Base-by-base conservation (phyloP, 768 basidiomycete species). In the Kwoniella sp. region DNA sequence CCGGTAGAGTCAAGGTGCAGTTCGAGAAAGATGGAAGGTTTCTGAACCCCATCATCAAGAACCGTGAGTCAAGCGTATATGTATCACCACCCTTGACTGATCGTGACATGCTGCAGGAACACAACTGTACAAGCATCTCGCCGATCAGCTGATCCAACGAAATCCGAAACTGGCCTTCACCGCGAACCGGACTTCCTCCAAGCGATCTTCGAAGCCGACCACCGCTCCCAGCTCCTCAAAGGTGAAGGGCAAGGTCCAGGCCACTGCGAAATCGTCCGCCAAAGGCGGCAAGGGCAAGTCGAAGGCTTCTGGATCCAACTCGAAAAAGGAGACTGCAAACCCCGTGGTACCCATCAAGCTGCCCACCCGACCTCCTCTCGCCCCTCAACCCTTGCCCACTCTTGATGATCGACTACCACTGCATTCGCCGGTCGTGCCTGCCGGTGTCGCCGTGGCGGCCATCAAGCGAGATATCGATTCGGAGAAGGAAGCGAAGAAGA, bases 1-100 rank as follows among this genome's bases (percentile, higher is more conserved):
- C 93, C 0, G 93, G 93, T 8, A 82, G 93, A 22, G 89, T 99
- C 53, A 83, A 89, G 59, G 87, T 98, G 20, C 87, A 87, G 67
- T 43, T 75, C 38, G 45, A 56, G 45, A 46, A 60, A 38, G 70
- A 73, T 25, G 74, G 75, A 1, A 53, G 58, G 52, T 74, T 62
- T 28, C 45, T 71, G 26, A 74, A 76, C 42, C 55, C 73, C 0
- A 65, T 66, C 9, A 64, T 77, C 59, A 70, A 69, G 50, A 77
- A 72, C 53, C 71, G 77, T 78, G n/a, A 63, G 75, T 64, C 3
- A 5, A 3, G 12, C 22, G 8, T 36, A 36, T 36, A 19, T 32
- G 31, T n/a, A 4, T 33, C 25, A 22, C 28, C 19, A 33, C n/a
- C 22, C 19, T 23, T 14, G 26, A 5, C 22, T 23, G 14, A 14